phyloP scores from a whole-genome alignment of 139 green algal genomes.

The Coelastrella sp. region DNA sequence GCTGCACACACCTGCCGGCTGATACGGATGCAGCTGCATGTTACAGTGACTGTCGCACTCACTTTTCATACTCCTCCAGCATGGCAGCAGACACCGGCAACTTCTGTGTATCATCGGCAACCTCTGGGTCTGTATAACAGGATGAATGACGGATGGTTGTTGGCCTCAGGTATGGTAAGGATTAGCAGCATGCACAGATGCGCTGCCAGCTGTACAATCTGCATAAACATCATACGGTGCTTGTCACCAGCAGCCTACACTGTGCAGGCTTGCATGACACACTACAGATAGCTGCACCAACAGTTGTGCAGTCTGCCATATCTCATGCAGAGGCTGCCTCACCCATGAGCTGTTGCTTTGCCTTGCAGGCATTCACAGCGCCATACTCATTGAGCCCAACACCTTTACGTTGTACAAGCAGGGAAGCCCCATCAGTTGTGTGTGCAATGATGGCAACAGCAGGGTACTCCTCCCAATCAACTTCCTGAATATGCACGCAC shows the following conservation, averaged over 20 bases:
- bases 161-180: too few species aligned
- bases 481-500: background rate
- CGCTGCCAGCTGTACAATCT: too few species aligned
- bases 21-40: too few species aligned
- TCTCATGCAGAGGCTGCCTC: background rate
- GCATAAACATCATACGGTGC: too few species aligned
- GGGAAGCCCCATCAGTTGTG: background rate
- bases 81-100: background rate
- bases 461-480: constrained; percentile 24
- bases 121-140: background rate
- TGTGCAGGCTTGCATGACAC: too few species aligned
- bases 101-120: background rate
- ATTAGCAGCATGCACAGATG: too few species aligned
- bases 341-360: background rate
- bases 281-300: too few species aligned
- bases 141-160: background rate
- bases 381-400: constrained; percentile 7
- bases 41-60: background rate
- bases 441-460: constrained; percentile 11
- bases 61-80: constrained; percentile 13
- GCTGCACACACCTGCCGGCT: too few species aligned
- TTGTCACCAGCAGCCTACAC: too few species aligned
- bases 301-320: too few species aligned
- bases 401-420: constrained; percentile 9
- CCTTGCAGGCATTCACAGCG: constrained; percentile 7